Base-by-base conservation (phyloP, 495 filamentous ascomycete species). In the Penicilliopsis zonata region DNA sequence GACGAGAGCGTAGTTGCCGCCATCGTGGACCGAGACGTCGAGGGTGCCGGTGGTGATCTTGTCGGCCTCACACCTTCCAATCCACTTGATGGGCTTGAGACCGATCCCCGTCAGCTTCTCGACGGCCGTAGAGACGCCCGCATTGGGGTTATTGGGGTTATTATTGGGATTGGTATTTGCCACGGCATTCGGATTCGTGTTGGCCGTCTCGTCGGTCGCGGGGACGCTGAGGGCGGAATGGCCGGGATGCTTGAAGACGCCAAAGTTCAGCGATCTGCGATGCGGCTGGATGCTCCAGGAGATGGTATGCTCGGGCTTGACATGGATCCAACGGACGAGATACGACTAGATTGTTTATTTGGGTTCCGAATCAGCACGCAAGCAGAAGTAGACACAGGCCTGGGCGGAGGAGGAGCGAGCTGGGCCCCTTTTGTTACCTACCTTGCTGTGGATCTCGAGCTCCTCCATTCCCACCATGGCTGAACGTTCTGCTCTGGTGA, bases 281-380 rank as follows among this genome's bases (percentile, higher is more conserved):
- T 95, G 85, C 5, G 90, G 92, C 45, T 96, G 84, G 15, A 96
- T 76, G 49, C 83, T 94, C 90, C 90, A 98, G 4, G 87, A 94
- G 46, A 98, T 90, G 38, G 90, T 93, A 51, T 93, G 79, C 30
- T 75, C 77, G 36, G 78, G 77, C 30, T 84, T 76, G 35, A 95
- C 88, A 46, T 82, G 75, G 40, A 96, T 81, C 92, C 92, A 98
- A 45, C 90, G 85, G 26, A 96, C 82, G 43, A 98, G 84, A 58
- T 98, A 96, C 24, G 86, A 92, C 90, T 98, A 44, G 7, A 23
- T 4, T 13, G n/a, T n/a, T n/a, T n/a, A n/a, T n/a, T n/a, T n/a
- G n/a, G n/a, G n/a, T n/a, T n/a, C n/a, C n/a, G n/a, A n/a, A n/a
- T n/a, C n/a, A n/a, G n/a, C n/a, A n/a, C n/a, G n/a, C n/a, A n/a